Conservation (phyloP, 2,329 filamentous ascomycete species). For the Neospermospora avenae region DNA sequence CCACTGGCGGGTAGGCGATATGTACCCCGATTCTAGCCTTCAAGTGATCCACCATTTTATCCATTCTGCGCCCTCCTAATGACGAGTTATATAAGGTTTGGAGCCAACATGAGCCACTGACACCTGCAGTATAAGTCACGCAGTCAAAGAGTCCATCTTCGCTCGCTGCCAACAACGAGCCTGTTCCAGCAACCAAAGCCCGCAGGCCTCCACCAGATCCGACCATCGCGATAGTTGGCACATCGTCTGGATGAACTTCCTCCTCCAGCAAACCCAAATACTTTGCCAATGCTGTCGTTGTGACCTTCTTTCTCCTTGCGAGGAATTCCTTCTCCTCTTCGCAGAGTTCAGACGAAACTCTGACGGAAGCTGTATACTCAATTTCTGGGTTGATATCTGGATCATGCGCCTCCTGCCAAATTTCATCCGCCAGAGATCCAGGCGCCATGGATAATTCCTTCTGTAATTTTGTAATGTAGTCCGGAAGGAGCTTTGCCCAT, state of each 20-base stretch:
- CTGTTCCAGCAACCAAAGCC: slow-evolving; percentile 85
- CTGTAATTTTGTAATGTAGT: slow-evolving; percentile 77
- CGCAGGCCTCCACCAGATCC: slow-evolving; percentile 89
- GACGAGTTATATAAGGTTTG: slow-evolving; percentile 85
- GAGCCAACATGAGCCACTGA: slow-evolving; percentile 95
- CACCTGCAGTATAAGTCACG: slow-evolving; percentile 89
- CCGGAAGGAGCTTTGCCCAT: slow-evolving; percentile 76
- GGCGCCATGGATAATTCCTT: slow-evolving; percentile 82
- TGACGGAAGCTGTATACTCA: slow-evolving; percentile 72
- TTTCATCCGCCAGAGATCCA: slow-evolving; percentile 85
- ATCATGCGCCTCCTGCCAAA: slow-evolving; percentile 90
- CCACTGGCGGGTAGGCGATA: slow-evolving; percentile 86
- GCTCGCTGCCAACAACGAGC: slow-evolving; percentile 78
- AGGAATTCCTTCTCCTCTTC: slow-evolving; percentile 77
- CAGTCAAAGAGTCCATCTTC: slow-evolving; percentile 92
- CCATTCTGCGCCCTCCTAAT: slow-evolving; percentile 65
- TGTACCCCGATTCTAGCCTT: slow-evolving; percentile 83
- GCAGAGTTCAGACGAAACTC: slow-evolving; percentile 78
- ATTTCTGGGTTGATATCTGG: slow-evolving; percentile 84
- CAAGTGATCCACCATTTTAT: slow-evolving; percentile 74
- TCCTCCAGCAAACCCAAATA: slow-evolving; percentile 77
- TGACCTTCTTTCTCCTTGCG: slow-evolving; percentile 62
- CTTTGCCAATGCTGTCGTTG: slow-evolving; percentile 69
- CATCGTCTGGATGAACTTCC: slow-evolving; percentile 87
- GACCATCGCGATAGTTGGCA: slow-evolving; percentile 90